A percentile compares a stretch with the other conserved stretches of the same genome.
Evolutionary conservation across 1,284 basidiomycete genomes (phyloP).

Genomic region (Pisolithus thermaeus): DNA sequence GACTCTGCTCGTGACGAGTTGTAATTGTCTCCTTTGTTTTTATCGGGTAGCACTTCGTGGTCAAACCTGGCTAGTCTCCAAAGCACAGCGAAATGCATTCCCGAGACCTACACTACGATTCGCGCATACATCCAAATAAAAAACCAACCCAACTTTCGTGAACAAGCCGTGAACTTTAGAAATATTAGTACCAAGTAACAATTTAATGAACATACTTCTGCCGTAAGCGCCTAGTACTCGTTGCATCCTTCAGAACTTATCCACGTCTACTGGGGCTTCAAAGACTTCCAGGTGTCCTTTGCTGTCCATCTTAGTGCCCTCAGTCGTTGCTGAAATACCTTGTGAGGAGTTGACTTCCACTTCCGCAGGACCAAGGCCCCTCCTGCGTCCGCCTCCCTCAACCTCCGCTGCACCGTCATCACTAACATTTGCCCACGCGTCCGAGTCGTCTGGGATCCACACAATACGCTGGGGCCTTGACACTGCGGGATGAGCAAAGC

Average conservation of each 20-base stretch:
- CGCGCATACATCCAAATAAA: background rate
- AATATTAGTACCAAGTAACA: background rate
- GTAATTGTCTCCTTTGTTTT: background rate
- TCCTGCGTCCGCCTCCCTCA: background rate
- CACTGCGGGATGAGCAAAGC: constrained; percentile 79
- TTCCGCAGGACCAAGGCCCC: constrained; percentile 52
- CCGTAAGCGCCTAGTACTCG: background rate
- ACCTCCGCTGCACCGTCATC: background rate
- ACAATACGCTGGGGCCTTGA: constrained; percentile 69
- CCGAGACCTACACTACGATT: no score
- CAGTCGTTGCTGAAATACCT: constrained; percentile 53
- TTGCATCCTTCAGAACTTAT: constrained; percentile 22
- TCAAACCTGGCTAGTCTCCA: no score
- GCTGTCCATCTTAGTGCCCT: constrained; percentile 58
- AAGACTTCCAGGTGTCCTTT: constrained; percentile 63
- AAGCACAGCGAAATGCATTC: no score
- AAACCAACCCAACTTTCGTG: background rate
- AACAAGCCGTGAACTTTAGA: no score
- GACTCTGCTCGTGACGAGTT: background rate
- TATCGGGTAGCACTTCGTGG: background rate
- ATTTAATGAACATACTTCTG: background rate
- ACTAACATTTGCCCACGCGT: constrained; percentile 30
- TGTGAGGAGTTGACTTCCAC: constrained; percentile 47
- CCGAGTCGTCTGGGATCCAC: constrained; percentile 80
- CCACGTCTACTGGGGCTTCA: constrained; percentile 35